Evolutionary conservation across 2,329 filamentous ascomycete genomes (phyloP), one percentile per base, ranked within the genome.

Genomic region (Plectosphaerella cucumerina): DNA sequence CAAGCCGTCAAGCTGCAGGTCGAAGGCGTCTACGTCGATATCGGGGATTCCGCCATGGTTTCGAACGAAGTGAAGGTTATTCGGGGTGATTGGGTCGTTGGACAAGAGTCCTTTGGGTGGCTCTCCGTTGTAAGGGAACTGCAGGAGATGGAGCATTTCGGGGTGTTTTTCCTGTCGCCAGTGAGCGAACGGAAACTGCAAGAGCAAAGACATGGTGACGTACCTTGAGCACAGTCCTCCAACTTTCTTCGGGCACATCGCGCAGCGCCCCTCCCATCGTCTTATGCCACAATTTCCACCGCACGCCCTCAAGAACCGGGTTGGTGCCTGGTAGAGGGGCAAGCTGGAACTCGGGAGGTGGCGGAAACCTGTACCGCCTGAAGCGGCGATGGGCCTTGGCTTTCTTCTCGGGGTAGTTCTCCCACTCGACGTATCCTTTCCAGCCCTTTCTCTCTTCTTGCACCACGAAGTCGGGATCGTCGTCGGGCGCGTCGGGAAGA

Each of bases 1-100:
- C 0, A 86, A 70, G 0, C 85, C 84, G 51, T 82, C 80, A 5
- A 89, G 63, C 2, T 70, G 66, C 15, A 86, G 70, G n/a, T n/a
- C n/a, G n/a, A n/a, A n/a, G n/a, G n/a, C n/a, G 0, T 79, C 72
- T 2, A 74, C 67, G 9, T 86, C 75, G 49, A 89, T 87, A 6
- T 79, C 70, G 0, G 86, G 87, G 17, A 90, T 82, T 0, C 86
- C 85, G 11, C 86, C 85, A 54, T 90, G 86, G 53, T 90, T 90
- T 8, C 86, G 74, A 1, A 90, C 81, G 56, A 87, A 90, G 56
- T 84, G 80, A 3, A 65, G 58, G 1, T 57, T 47, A 53, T 87
- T 89, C 0, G 75, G 70, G 0, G 86, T 90, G 37, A 89, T 75
- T 0, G n/a, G n/a, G n/a, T n/a, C n/a, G n/a, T n/a, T n/a, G n/a